Percentiles rank a stretch among this genome's conserved stretches.
Evolutionary conservation across 2,329 filamentous ascomycete genomes (phyloP).

Genomic region (Penicillium expansum): DNA sequence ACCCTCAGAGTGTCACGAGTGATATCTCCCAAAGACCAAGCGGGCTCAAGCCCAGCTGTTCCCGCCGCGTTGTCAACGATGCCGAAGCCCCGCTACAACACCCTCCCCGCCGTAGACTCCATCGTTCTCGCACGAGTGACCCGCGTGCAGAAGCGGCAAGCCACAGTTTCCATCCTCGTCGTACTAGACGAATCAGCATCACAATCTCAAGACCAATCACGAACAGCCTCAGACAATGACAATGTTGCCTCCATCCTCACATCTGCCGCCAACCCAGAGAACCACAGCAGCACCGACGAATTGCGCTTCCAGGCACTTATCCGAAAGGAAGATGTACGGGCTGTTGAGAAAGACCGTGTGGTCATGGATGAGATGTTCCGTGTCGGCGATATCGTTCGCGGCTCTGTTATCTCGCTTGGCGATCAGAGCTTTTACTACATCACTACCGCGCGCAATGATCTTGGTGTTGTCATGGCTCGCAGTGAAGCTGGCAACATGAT

Average conservation of each 20-base stretch:
- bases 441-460: slow-evolving; percentile 84
- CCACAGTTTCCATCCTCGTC: slow-evolving; percentile 79
- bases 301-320: slow-evolving; percentile 75
- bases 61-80: slow-evolving; percentile 8
- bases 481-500: slow-evolving; percentile 86
- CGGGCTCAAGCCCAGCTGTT: background rate
- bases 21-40: slow-evolving; percentile 7
- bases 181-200: slow-evolving; percentile 57
- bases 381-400: slow-evolving; percentile 87
- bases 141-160: slow-evolving; percentile 79
- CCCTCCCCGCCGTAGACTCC: slow-evolving; percentile 77
- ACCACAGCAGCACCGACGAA: slow-evolving; percentile 58
- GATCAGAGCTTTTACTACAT: slow-evolving; percentile 95
- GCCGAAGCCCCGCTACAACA: slow-evolving; percentile 58
- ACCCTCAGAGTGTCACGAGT: slow-evolving; percentile 40
- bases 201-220: slow-evolving; percentile 19
- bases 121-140: slow-evolving; percentile 81
- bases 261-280: slow-evolving; percentile 41
- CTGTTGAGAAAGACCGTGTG: slow-evolving; percentile 93
- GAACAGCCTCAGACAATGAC: slow-evolving; percentile 35
- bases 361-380: slow-evolving; percentile 87
- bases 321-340: slow-evolving; percentile 83
- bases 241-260: slow-evolving; percentile 39
- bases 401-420: slow-evolving; percentile 82
- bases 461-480: slow-evolving; percentile 89